Percentiles rank a stretch among this genome's conserved stretches.
Evolutionary conservation across 306 rosid genomes (phyloP).

Genomic region (Prunus dulcis): DNA sequence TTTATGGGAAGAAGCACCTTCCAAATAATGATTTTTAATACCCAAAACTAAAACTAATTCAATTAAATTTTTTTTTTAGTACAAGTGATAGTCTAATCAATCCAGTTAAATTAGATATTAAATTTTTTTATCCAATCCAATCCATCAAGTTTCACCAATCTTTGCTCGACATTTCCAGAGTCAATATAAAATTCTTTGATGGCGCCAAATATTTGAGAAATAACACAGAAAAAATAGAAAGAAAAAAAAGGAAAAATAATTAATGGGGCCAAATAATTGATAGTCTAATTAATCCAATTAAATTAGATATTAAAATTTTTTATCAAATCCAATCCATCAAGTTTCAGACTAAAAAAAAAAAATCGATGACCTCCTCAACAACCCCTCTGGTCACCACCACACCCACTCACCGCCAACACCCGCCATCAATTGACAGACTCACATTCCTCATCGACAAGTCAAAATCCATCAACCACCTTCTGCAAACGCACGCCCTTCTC

Average conservation of each 20-base stretch:
- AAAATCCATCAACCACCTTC: conserved; percentile 48
- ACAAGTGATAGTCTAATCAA: too few relatives aligned
- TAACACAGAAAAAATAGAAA: not conserved
- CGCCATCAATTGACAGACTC: conserved; percentile 33
- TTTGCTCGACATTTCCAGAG: not conserved
- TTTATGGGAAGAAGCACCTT: too few relatives aligned
- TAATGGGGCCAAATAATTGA: not conserved
- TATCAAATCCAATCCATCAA: too few relatives aligned
- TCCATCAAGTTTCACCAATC: not conserved
- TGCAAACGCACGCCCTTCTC: conserved; percentile 62
- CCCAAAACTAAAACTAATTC: too few relatives aligned
- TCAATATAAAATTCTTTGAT: too few relatives aligned
- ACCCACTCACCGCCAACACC: conserved; percentile 10
- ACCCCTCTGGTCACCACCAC: conserved; percentile 21
- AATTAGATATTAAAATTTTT: too few relatives aligned
- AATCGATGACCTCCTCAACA: conserved; percentile 20
- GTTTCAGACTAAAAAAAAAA: too few relatives aligned
- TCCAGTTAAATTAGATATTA: too few relatives aligned
- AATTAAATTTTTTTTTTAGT: too few relatives aligned
- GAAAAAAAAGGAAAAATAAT: not conserved
- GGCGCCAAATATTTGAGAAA: not conserved
- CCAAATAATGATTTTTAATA: too few relatives aligned
- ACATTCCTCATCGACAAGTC: conserved; percentile 48
- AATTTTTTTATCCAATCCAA: not conserved
- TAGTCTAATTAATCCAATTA: too few relatives aligned